Conservation (phyloP, 2,329 filamentous ascomycete species). For the Pleomassaria siparia region DNA sequence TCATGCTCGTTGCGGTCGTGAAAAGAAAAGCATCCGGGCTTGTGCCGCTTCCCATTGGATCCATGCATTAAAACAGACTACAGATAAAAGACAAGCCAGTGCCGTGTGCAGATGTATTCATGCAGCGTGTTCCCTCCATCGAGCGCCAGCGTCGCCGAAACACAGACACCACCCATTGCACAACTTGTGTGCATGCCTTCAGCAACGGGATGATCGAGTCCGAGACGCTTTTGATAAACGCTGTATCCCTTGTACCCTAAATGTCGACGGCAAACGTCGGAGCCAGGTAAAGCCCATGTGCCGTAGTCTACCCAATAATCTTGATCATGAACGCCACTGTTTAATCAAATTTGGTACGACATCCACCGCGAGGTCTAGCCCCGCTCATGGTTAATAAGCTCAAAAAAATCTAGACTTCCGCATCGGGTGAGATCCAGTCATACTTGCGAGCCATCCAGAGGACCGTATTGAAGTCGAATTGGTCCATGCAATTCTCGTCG, state of each 20-base stretch:
- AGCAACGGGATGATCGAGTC: not conserved
- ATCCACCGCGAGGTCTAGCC: not conserved
- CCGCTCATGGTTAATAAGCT: not conserved
- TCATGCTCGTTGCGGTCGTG: too few species aligned
- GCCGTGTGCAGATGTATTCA: not conserved
- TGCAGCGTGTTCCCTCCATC: not conserved
- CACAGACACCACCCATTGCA: not conserved
- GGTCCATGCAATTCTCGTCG: conserved; percentile 49
- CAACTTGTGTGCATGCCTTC: not conserved
- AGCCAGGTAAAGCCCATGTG: not conserved
- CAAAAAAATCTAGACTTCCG: not conserved
- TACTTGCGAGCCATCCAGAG: conserved; percentile 42
- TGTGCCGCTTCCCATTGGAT: not conserved
- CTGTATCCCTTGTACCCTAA: not conserved
- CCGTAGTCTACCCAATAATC: not conserved
- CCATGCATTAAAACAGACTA: not conserved
- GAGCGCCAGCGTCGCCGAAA: not conserved
- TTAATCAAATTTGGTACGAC: not conserved
- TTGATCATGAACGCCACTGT: not conserved
- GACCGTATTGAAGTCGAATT: conserved; percentile 47
- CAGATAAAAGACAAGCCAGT: not conserved
- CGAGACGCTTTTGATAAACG: not conserved
- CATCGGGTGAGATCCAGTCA: conserved; percentile 25
- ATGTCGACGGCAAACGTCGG: not conserved
- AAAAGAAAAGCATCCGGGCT: not conserved